These are phyloP conservation scores for Salvia rosmarinus DNA, from an alignment of 257 asterid genomes.

Conservation along the genomic window DNA sequence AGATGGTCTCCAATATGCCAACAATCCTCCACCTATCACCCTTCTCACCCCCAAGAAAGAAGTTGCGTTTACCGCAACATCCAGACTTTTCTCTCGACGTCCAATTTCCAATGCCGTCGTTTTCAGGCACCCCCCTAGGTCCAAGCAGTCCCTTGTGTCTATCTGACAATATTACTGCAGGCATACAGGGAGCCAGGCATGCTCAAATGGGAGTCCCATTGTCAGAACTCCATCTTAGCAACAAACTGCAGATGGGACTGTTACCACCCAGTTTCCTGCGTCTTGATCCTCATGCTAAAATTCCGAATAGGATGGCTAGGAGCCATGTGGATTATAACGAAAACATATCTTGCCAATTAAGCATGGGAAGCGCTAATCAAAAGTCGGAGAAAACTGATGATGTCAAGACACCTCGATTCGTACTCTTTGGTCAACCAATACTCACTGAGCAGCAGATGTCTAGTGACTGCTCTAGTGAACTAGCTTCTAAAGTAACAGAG, in stretches of 20 bases:
- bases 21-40: constrained; percentile 64
- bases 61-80: constrained; percentile 60
- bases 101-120: constrained; percentile 73
- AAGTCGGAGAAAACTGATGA: constrained; percentile 47
- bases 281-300: constrained; percentile 50
- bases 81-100: constrained; percentile 65
- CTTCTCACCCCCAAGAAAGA: constrained; percentile 77
- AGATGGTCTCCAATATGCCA: constrained; percentile 76
- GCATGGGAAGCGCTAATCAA: constrained; percentile 63
- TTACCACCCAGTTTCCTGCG: constrained; percentile 58
- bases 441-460: constrained; percentile 96
- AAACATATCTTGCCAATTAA: constrained; percentile 72
- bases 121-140: constrained; percentile 78
- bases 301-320: constrained; percentile 42
- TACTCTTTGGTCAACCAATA: constrained; percentile 93
- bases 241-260: constrained; percentile 74
- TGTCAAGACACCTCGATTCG: constrained; percentile 59
- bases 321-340: constrained; percentile 46
- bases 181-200: constrained; percentile 99
- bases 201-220: constrained; percentile 83
- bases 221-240: constrained; percentile 73
- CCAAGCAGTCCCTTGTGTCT: constrained; percentile 73
- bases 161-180: constrained; percentile 77
- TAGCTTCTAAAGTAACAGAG: constrained; percentile 35
- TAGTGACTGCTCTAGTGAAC: constrained; percentile 43